Evolutionary conservation across 2,329 filamentous ascomycete species (phyloP).

Genomic region (Saccharata proteae): DNA sequence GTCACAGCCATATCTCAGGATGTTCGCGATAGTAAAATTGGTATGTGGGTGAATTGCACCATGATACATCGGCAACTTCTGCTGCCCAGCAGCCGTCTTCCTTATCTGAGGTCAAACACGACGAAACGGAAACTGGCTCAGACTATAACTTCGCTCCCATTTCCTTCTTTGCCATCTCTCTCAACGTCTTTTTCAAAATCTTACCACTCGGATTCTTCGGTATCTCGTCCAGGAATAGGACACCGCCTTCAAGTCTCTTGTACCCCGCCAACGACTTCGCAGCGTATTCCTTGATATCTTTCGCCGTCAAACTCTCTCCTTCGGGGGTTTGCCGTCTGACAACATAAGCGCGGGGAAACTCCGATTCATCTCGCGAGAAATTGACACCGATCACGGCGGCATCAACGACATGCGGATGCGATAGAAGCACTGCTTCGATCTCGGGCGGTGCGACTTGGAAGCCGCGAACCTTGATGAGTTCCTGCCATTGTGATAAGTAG

Average conservation of each 20-base stretch:
- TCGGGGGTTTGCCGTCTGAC: constrained; percentile 9
- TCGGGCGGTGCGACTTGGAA: constrained; percentile 8
- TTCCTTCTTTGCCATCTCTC: constrained; percentile 15
- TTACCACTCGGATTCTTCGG: constrained; percentile 23
- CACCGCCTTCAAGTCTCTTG: constrained; percentile 23
- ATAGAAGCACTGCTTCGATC: constrained; percentile 9
- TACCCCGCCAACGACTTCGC: constrained; percentile 21
- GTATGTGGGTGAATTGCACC: too few relatives aligned
- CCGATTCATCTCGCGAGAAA: constrained; percentile 12
- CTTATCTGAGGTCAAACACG: too few relatives aligned
- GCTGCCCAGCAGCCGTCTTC: too few relatives aligned
- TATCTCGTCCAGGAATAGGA: constrained; percentile 19
- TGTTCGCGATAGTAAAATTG: too few relatives aligned
- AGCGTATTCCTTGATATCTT: constrained; percentile 19
- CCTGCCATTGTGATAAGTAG: neutral
- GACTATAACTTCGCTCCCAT: constrained; percentile 13
- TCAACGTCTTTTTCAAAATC: constrained; percentile 20
- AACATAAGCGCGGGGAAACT: constrained; percentile 21
- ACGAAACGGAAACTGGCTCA: too few relatives aligned
- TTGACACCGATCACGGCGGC: constrained; percentile 11
- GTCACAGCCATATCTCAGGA: too few relatives aligned
- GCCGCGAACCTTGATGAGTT: constrained; percentile 6
- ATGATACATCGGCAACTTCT: too few relatives aligned
- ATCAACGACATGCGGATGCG: constrained; percentile 4
- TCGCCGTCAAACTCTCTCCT: constrained; percentile 7